phyloP scores from a whole-genome alignment of 306 rosid species.

The Casuarina cunninghamiana region DNA sequence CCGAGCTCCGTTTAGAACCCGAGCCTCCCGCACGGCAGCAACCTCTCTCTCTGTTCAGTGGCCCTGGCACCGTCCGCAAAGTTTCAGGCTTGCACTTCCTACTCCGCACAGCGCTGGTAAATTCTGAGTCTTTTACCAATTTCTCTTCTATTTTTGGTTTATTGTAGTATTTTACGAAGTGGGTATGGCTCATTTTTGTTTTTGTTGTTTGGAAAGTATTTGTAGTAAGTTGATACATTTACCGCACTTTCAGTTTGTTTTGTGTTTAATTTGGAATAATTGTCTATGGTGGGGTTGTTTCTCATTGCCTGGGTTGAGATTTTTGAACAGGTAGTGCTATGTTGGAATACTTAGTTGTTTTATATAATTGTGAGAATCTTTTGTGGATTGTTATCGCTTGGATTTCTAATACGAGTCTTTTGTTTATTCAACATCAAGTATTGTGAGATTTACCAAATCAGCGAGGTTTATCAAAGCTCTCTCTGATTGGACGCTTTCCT shows the following conservation, averaged over 20 bases:
- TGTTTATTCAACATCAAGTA: neutral
- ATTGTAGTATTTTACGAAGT: neutral
- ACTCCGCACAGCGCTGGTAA: conserved; percentile 50
- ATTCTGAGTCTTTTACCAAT: neutral
- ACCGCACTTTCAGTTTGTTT: neutral
- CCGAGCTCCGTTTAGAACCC: conserved; percentile 28
- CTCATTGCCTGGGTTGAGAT: neutral
- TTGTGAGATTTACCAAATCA: neutral
- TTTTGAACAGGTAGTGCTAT: neutral
- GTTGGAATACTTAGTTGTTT: neutral
- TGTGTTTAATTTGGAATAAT: neutral
- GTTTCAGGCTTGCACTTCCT: conserved; percentile 32
- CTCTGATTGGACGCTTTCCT: neutral
- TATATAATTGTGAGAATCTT: neutral
- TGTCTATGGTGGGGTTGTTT: neutral
- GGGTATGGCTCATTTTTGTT: neutral
- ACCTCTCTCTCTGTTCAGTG: conserved; percentile 23
- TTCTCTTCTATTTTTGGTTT: neutral
- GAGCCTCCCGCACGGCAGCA: conserved; percentile 12
- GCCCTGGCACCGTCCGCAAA: conserved; percentile 31
- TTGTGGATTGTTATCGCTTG: neutral
- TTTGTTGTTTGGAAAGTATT: neutral
- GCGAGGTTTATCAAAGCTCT: neutral
- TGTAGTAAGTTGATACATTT: neutral
- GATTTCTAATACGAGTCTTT: neutral